These are phyloP conservation scores for Apiospora malaysiana DNA, from an alignment of 2,329 filamentous ascomycete genomes.

Conservation along the genomic window DNA sequence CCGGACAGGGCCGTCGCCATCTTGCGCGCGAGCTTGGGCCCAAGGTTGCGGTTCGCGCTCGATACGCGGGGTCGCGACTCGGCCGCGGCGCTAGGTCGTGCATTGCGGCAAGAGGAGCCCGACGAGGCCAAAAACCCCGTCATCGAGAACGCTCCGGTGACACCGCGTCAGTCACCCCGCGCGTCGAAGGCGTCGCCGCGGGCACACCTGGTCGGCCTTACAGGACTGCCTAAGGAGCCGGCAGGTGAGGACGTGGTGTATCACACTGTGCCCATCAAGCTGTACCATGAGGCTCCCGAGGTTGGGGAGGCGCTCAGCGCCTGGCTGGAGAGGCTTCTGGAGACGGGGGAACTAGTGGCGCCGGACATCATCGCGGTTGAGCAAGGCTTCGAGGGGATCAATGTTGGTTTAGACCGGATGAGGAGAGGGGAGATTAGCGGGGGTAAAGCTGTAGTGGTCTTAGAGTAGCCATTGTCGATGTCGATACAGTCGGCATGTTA, in stretches of 20 bases:
- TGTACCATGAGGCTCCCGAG: constrained; percentile 71
- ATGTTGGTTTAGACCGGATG: constrained; percentile 70
- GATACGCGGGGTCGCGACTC: constrained; percentile 72
- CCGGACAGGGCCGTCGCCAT: constrained; percentile 69
- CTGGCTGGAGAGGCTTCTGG: constrained; percentile 73
- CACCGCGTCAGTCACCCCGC: constrained; percentile 42
- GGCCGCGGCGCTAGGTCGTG: constrained; percentile 61
- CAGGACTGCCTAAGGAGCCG: constrained; percentile 67
- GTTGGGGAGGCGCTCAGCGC: constrained; percentile 67
- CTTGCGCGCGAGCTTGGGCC: constrained; percentile 62
- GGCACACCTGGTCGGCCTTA: constrained; percentile 70
- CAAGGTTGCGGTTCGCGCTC: constrained; percentile 68
- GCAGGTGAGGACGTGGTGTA: constrained; percentile 53
- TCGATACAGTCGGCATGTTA: no score
- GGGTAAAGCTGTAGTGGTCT: constrained; percentile 68
- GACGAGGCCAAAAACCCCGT: constrained; percentile 23
- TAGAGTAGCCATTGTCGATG: neutral
- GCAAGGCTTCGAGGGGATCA: constrained; percentile 70
- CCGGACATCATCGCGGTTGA: constrained; percentile 71
- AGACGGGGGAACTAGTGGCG: constrained; percentile 56
- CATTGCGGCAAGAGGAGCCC: constrained; percentile 45
- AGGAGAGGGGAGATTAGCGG: constrained; percentile 70
- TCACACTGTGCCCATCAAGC: constrained; percentile 75
- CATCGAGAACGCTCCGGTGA: constrained; percentile 41
- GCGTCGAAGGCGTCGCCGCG: constrained; percentile 33